These are phyloP conservation scores for Xylogone sp. DNA, from an alignment of 2,329 filamentous ascomycete genomes.

Conservation along the genomic window DNA sequence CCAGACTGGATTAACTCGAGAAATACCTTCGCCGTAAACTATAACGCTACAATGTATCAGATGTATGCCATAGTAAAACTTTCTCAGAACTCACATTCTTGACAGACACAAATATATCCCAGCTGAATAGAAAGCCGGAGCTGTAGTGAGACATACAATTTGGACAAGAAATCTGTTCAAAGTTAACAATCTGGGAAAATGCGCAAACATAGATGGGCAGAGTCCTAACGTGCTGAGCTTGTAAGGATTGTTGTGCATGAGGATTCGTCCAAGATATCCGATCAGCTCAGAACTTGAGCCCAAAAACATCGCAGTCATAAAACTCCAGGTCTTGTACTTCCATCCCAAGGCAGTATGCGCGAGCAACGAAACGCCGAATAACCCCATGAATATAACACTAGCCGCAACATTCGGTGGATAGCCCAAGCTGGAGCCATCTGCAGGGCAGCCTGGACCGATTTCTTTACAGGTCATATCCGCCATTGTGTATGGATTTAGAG, in stretches of 20 bases:
- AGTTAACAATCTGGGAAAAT: conserved; percentile 21
- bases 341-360: conserved; percentile 34
- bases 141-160: conserved; percentile 56
- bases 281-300: conserved; percentile 51
- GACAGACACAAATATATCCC: conserved; percentile 57
- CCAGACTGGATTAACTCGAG: conserved; percentile 37
- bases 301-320: conserved; percentile 45
- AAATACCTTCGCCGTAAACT: conserved; percentile 31
- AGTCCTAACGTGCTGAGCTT: conserved; percentile 32
- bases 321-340: conserved; percentile 32
- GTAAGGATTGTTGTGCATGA: conserved; percentile 49
- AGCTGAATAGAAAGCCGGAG: conserved; percentile 58
- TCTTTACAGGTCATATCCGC: not conserved
- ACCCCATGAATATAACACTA: conserved; percentile 48
- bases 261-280: conserved; percentile 53
- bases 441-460: conserved; percentile 16
- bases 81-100: conserved; percentile 7
- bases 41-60: not conserved
- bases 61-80: conserved; percentile 21
- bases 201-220: not conserved
- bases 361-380: conserved; percentile 46
- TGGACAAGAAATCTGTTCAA: conserved; percentile 47
- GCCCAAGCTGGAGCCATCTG: conserved; percentile 13
- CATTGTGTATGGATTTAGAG: not conserved
- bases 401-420: conserved; percentile 48